Evolutionary conservation across 2,329 filamentous ascomycete genomes (phyloP), one percentile per base, ranked within the genome.

Genomic region (Tolypocladium ovalisporum): DNA sequence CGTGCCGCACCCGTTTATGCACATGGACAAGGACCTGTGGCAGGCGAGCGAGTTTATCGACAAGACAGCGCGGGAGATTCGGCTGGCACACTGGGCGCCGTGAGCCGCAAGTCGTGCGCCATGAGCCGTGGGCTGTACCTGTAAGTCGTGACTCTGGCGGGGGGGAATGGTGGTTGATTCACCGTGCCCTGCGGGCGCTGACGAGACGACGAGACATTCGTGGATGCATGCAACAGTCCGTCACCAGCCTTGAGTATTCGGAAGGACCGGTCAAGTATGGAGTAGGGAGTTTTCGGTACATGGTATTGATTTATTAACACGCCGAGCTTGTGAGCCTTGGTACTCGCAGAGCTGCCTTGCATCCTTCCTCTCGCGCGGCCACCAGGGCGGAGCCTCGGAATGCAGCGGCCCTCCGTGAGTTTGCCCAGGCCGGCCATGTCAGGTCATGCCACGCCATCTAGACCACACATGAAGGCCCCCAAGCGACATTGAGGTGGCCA

Each of bases 1-100:
- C 0, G 73, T 77, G 36, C 77, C 77, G 12, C 77, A 80, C 60
- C 74, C 74, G 0, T 80, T 79, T 61, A 76, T 76, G 74, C 75
- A 78, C 62, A 77, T 78, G 75, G 74, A 72, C 53, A 68, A 67
- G 60, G 63, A 68, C 57, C 62, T 72, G 37, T 70, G 67, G 70
- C 70, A 72, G 62, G 70, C 67, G 5, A 63, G 64, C 8, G 65
- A 71, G 24, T 71, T 71, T 47, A 72, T 72, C 51, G 62, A 69
- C 24, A 60, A 58, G 56, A 71, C 65, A 17, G 69, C 68, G 13
- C 65, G 62, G 54, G 68, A 67, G 34, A 66, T 72, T 55, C 64
- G 68, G 10, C 55, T 67, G 35, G 68, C 67, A 10, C 65, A 66
- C 56, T 61, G 58, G 54, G 61, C 58, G 8, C 55, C 52, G 7